Conservation (phyloP, 2,329 filamentous ascomycete genomes). For the Trichoderma pleuroti region DNA sequence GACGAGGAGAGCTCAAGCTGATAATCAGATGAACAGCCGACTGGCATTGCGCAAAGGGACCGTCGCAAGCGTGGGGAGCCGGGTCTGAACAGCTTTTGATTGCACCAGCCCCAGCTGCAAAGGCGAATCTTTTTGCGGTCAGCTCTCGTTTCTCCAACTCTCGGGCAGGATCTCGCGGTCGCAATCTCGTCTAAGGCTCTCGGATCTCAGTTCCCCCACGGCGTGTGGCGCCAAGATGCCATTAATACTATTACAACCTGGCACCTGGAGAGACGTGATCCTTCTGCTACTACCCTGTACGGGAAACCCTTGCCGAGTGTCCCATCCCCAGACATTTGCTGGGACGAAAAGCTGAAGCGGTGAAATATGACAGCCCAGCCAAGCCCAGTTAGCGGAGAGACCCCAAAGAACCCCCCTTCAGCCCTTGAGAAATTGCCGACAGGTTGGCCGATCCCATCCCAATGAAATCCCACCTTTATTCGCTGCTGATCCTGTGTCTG, state of each 20-base stretch:
- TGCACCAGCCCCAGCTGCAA: background rate
- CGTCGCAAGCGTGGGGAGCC: background rate
- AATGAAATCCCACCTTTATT: background rate
- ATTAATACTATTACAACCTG: constrained; percentile 1
- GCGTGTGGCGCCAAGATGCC: constrained; percentile 11
- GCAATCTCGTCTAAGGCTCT: background rate
- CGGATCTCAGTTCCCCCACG: constrained; percentile 7
- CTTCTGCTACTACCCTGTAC: background rate
- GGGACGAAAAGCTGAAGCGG: background rate
- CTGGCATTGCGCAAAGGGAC: background rate
- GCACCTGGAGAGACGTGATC: background rate
- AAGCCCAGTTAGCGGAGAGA: background rate
- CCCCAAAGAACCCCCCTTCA: background rate
- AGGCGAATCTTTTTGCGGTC: background rate
- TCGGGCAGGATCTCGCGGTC: background rate
- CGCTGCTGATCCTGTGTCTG: background rate
- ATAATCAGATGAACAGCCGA: background rate
- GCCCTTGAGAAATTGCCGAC: constrained; percentile 7
- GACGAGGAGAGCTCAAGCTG: background rate
- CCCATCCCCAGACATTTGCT: background rate
- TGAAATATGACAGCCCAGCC: background rate
- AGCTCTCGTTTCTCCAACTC: background rate
- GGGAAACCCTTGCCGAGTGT: background rate
- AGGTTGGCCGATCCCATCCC: background rate
- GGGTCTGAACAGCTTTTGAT: background rate